Percentiles rank a stretch among this genome's conserved stretches.
Evolutionary conservation across 169 alveolate genomes (phyloP).

Genomic region (Plasmodium blacklocki): DNA sequence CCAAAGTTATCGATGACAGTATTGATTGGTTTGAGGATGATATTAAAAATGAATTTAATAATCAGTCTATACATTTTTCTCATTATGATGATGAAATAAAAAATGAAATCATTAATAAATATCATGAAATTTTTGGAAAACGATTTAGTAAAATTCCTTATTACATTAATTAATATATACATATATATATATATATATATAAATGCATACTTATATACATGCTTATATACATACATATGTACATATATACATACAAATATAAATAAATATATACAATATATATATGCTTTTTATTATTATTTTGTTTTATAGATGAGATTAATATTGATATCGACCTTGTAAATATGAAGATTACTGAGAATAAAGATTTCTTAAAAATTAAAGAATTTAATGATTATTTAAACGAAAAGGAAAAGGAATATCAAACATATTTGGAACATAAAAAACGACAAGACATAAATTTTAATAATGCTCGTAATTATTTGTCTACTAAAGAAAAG

Average conservation of each 20-base stretch:
- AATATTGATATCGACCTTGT: constrained; percentile 56
- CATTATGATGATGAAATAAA: constrained; percentile 46
- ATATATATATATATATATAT: background rate
- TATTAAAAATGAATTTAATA: constrained; percentile 25
- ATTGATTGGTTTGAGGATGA: constrained; percentile 75
- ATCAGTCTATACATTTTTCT: constrained; percentile 29
- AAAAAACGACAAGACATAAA: constrained; percentile 4
- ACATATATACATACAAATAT: background rate
- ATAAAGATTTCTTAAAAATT: constrained; percentile 25
- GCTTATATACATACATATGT: background rate
- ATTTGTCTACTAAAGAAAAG: constrained; percentile 30
- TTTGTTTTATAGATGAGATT: constrained; percentile 22
- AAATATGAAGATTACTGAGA: constrained; percentile 48
- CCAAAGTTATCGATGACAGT: constrained; percentile 64
- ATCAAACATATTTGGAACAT: background rate
- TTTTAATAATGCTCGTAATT: constrained; percentile 17
- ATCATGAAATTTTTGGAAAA: constrained; percentile 49
- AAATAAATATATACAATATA: no score
- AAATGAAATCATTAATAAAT: constrained; percentile 65
- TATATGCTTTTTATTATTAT: background rate
- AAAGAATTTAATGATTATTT: constrained; percentile 63
- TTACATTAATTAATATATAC: background rate
- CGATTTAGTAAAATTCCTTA: constrained; percentile 8
- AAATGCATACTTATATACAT: no score
- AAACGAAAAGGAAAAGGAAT: constrained; percentile 43